Evolutionary conservation across 805 yeast species (phyloP).

Genomic region (Zygoascus flipseniorum): DNA sequence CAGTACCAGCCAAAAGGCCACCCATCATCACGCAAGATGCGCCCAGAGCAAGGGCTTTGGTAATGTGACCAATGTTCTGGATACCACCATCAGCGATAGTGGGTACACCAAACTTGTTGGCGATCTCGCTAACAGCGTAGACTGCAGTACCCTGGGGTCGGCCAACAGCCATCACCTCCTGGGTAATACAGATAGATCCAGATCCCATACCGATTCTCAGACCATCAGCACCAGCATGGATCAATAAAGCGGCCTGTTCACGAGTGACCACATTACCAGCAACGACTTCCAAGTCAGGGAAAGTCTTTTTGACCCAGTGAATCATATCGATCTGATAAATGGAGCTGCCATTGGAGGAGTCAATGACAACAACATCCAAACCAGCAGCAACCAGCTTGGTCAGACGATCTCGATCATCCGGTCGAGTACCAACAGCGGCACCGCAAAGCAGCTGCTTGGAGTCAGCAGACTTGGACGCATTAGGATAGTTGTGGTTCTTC

Average conservation of each 20-base stretch:
- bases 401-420: constrained; percentile 80
- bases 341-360: constrained; percentile 97
- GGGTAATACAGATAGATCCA: constrained; percentile 98
- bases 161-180: constrained; percentile 99
- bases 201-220: constrained; percentile 99
- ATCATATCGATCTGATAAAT: constrained; percentile 90
- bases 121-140: constrained; percentile 86
- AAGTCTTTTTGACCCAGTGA: constrained; percentile 75
- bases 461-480: constrained; percentile 85
- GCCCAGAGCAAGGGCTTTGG: constrained; percentile 93
- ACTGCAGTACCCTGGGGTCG: constrained; percentile 99
- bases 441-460: constrained; percentile 97
- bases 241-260: constrained; percentile 95
- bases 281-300: constrained; percentile 76
- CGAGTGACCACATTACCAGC: constrained; percentile 99
- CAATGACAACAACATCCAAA: constrained; percentile 89
- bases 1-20: constrained; percentile 96
- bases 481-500: constrained; percentile 89
- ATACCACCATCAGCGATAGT: constrained; percentile 99
- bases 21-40: constrained; percentile 99
- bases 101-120: constrained; percentile 93
- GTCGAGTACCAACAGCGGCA: constrained; percentile 96
- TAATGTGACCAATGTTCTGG: constrained; percentile 96
- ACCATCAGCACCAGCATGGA: constrained; percentile 95
- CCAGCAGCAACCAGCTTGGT: constrained; percentile 86